These are phyloP conservation scores for Saitozyma podzolica DNA, from an alignment of 768 basidiomycete genomes.

Conservation along the genomic window DNA sequence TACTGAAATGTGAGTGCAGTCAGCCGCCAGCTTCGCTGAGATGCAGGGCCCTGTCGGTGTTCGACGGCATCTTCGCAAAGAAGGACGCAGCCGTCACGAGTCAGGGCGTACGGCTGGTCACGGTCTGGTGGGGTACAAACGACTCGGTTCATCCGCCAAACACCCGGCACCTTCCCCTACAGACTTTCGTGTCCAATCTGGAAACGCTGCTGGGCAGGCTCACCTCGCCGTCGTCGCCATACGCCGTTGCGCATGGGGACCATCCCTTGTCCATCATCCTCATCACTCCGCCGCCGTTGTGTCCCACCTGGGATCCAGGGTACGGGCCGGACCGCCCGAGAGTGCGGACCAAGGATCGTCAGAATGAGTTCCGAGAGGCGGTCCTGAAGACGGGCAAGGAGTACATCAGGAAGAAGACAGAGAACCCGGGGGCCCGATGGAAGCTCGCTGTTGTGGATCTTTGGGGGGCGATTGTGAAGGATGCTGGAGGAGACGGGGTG, in stretches of 20 bases:
- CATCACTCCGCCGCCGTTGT: slow-evolving; percentile 14
- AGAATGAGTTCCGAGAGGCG: slow-evolving; percentile 13
- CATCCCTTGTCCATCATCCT: slow-evolving; percentile 16
- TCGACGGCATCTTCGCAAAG: slow-evolving; percentile 31
- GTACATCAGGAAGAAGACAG: slow-evolving; percentile 9
- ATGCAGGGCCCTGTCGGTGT: slow-evolving; percentile 12
- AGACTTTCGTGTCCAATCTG: slow-evolving; percentile 17
- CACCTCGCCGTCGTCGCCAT: slow-evolving; percentile 22
- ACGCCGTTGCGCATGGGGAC: slow-evolving; percentile 9
- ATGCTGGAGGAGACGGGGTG: slow-evolving; percentile 26
- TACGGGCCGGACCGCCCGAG: too few relatives aligned
- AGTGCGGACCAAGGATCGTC: too few relatives aligned
- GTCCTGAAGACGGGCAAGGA: slow-evolving; percentile 8
- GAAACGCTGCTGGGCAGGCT: slow-evolving; percentile 14
- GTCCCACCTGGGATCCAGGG: too few relatives aligned
- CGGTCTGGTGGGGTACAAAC: slow-evolving; percentile 43
- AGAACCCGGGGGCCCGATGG: slow-evolving; percentile 7
- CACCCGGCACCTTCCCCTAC: slow-evolving; percentile 20
- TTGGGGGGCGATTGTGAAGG: slow-evolving; percentile 20
- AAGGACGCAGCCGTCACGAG: slow-evolving; percentile 11
- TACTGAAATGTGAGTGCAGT: slow-evolving; percentile 13
- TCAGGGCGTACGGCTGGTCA: slow-evolving; percentile 23
- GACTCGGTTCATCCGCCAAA: slow-evolving; percentile 15
- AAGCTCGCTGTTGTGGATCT: slow-evolving; percentile 26
- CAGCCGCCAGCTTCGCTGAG: too few relatives aligned